phyloP scores from a whole-genome alignment of 768 basidiomycete genomes.

The Bullera alba region DNA sequence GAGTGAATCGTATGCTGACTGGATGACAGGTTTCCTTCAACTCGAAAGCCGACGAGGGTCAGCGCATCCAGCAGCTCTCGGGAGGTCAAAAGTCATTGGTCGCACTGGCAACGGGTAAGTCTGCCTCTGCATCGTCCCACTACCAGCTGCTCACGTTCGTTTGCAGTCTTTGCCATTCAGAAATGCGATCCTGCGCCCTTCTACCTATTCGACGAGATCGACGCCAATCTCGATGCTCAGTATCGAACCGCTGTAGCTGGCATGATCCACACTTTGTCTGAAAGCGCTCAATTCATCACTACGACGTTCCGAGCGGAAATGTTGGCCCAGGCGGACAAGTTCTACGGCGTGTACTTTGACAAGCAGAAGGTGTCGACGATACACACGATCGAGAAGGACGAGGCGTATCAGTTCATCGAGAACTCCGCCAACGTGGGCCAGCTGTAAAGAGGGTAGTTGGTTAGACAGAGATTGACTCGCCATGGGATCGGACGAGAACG shows the following conservation, averaged over 20 bases:
- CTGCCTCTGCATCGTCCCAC: background rate
- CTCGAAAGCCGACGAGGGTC: slow-evolving; percentile 92
- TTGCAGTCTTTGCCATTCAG: slow-evolving; percentile 94
- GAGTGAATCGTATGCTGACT: background rate
- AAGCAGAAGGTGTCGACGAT: slow-evolving; percentile 92
- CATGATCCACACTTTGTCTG: slow-evolving; percentile 88
- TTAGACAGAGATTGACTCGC: background rate
- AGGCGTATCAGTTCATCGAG: slow-evolving; percentile 91
- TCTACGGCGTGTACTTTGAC: slow-evolving; percentile 94
- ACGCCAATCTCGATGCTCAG: slow-evolving; percentile 95
- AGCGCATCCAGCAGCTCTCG: slow-evolving; percentile 91
- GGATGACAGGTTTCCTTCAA: slow-evolving; percentile 86
- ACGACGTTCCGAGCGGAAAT: slow-evolving; percentile 98
- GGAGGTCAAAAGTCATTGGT: slow-evolving; percentile 97
- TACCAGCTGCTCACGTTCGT: background rate
- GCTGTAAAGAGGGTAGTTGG: background rate
- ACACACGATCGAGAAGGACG: slow-evolving; percentile 73
- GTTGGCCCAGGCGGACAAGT: slow-evolving; percentile 90
- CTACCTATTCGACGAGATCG: slow-evolving; percentile 99
- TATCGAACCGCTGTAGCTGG: slow-evolving; percentile 92
- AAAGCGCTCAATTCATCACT: slow-evolving; percentile 89
- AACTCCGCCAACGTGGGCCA: slow-evolving; percentile 30
- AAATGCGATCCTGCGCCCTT: slow-evolving; percentile 99
- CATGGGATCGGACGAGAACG: too few relatives aligned
- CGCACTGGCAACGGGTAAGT: slow-evolving; percentile 78